phyloP scores from a whole-genome alignment of 495 filamentous ascomycete species.

The Articulospora tetracladia region DNA sequence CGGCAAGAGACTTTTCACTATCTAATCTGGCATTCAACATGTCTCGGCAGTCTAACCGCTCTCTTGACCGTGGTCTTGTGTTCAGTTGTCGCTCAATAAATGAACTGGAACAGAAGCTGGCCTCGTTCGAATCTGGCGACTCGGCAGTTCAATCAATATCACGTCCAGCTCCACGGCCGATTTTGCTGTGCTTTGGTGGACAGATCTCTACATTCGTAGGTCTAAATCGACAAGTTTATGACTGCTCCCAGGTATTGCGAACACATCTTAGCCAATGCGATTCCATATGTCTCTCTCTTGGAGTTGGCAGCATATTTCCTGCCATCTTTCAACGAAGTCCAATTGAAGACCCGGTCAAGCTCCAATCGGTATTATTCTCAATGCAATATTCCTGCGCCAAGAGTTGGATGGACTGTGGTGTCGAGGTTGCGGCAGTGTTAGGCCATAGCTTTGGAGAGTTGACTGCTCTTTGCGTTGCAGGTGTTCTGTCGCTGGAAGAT shows the following conservation, averaged over 20 bases:
- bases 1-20: conserved; percentile 4
- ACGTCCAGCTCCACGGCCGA: conserved; percentile 27
- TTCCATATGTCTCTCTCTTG: conserved; percentile 19
- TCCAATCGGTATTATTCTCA: conserved; percentile 44
- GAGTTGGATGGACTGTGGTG: conserved; percentile 46
- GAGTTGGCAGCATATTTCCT: conserved; percentile 39
- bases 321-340: conserved; percentile 41
- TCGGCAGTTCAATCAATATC: not conserved
- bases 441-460: conserved; percentile 55
- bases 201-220: conserved; percentile 44
- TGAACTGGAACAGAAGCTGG: conserved; percentile 32
- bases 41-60: conserved; percentile 31
- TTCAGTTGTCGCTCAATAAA: conserved; percentile 30
- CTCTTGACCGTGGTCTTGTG: conserved; percentile 28
- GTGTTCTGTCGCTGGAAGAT: conserved; percentile 33
- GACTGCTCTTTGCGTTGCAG: conserved; percentile 41
- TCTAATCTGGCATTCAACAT: conserved; percentile 39
- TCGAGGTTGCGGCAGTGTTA: conserved; percentile 34
- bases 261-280: conserved; percentile 40
- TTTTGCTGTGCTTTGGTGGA: conserved; percentile 49
- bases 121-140: conserved; percentile 3
- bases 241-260: conserved; percentile 31
- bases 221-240: conserved; percentile 34
- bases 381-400: conserved; percentile 46
- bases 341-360: conserved; percentile 33